These are phyloP conservation scores for Plasmodium knowlesi DNA, from an alignment of 169 alveolate species.

Conservation along the genomic window DNA sequence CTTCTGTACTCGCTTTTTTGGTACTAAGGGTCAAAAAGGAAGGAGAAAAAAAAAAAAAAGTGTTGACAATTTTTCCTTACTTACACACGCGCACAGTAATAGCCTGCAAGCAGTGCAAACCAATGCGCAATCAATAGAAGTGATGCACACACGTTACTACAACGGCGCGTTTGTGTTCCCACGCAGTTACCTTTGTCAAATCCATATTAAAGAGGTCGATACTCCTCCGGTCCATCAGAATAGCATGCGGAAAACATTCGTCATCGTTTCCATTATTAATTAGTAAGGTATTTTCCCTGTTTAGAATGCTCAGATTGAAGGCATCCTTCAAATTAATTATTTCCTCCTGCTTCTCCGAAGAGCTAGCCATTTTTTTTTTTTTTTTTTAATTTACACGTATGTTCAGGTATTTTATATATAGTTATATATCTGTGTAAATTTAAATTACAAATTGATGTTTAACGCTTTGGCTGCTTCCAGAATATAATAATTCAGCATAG, in stretches of 20 bases:
- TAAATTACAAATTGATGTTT: neutral
- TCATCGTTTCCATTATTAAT: conserved; percentile 43
- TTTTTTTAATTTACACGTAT: neutral
- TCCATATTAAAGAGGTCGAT: conserved; percentile 67
- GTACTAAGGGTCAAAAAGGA: conserved; percentile 17
- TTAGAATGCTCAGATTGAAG: neutral
- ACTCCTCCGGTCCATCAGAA: conserved; percentile 23
- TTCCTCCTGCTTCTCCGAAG: neutral
- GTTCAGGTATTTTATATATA: neutral
- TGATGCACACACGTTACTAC: neutral
- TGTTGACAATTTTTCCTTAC: neutral
- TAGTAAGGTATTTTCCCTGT: conserved; percentile 64
- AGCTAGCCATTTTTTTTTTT: conserved; percentile 24
- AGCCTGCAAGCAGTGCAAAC: neutral
- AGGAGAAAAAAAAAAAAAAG: conserved; percentile 4
- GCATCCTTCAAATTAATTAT: conserved; percentile 26
- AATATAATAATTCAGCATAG: neutral
- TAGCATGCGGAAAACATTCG: conserved; percentile 30
- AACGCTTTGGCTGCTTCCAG: neutral
- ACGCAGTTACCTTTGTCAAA: conserved; percentile 13
- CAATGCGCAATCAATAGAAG: neutral
- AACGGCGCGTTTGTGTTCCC: neutral
- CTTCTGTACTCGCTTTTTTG: conserved; percentile 72
- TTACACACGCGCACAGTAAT: neutral
- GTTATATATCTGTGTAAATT: neutral